Conservation (phyloP, 2,329 filamentous ascomycete genomes). For the Monosporascus ibericus region DNA sequence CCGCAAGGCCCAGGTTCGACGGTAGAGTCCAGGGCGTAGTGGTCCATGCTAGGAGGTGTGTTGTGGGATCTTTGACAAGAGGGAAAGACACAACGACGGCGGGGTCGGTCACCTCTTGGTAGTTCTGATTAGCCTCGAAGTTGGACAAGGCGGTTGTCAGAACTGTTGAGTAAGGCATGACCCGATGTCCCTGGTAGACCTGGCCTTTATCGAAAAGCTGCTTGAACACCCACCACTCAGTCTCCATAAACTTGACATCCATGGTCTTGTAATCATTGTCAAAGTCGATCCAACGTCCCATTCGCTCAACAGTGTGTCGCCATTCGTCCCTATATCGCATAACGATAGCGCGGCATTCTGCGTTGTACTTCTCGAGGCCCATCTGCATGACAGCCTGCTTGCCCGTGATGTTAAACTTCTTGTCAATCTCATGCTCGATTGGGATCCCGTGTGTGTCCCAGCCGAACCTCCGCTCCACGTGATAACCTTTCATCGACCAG, state of each 20-base stretch:
- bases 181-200: conserved; percentile 84
- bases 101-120: conserved; percentile 87
- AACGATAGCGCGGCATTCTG: conserved; percentile 84
- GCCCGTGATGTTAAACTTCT: conserved; percentile 84
- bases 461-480: conserved; percentile 87
- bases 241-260: conserved; percentile 94
- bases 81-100: conserved; percentile 87
- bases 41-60: conserved; percentile 78
- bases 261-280: conserved; percentile 99
- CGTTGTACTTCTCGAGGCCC: conserved; percentile 85
- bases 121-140: conserved; percentile 91
- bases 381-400: conserved; percentile 81
- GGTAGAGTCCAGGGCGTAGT: conserved; percentile 84
- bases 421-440: conserved; percentile 96
- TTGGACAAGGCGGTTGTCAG: conserved; percentile 87
- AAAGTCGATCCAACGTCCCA: conserved; percentile 96
- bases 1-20: conserved; percentile 71
- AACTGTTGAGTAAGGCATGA: conserved; percentile 93
- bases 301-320: conserved; percentile 77
- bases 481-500: conserved; percentile 94
- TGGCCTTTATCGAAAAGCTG: conserved; percentile 82
- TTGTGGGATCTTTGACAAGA: conserved; percentile 68
- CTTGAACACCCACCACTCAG: conserved; percentile 95
- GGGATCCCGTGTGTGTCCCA: conserved; percentile 95
- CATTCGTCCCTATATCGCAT: conserved; percentile 87